Conservation (phyloP, 2,329 filamentous ascomycete genomes). For the Aspergillus brunneoviolaceus region DNA sequence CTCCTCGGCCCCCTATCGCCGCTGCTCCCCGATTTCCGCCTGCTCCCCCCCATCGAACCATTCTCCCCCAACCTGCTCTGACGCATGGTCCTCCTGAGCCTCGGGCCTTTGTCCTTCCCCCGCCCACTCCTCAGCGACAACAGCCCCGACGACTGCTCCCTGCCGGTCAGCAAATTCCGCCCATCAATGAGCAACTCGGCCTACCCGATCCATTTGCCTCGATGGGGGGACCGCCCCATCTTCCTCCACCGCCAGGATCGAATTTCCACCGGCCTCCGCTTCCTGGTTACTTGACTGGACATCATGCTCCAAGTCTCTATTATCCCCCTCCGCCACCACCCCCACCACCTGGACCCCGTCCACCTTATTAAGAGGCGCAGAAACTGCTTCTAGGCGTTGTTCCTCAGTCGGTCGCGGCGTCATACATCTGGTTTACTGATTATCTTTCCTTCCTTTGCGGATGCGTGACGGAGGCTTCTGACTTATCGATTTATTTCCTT, state of each 20-base stretch:
- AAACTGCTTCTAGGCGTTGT: not conserved
- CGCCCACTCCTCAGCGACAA: slow-evolving; percentile 28
- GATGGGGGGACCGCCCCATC: slow-evolving; percentile 37
- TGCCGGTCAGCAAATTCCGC: slow-evolving; percentile 32
- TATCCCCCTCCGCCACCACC: slow-evolving; percentile 26
- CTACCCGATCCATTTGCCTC: slow-evolving; percentile 40
- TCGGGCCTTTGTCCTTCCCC: slow-evolving; percentile 31
- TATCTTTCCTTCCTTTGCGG: not conserved
- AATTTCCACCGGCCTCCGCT: slow-evolving; percentile 36
- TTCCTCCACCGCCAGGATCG: slow-evolving; percentile 42
- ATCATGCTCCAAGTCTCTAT: slow-evolving; percentile 24
- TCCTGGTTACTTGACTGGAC: slow-evolving; percentile 28
- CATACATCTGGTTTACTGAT: too few relatives aligned
- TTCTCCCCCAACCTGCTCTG: slow-evolving; percentile 31
- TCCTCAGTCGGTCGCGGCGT: not conserved
- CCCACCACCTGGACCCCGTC: slow-evolving; percentile 19
- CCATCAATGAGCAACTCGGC: slow-evolving; percentile 32
- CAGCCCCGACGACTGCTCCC: slow-evolving; percentile 40
- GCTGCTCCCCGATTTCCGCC: slow-evolving; percentile 44
- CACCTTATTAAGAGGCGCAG: slow-evolving; percentile 17
- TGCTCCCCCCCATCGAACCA: slow-evolving; percentile 27
- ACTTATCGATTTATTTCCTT: too few relatives aligned
- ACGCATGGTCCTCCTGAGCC: slow-evolving; percentile 32
- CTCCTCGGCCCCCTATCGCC: slow-evolving; percentile 29
- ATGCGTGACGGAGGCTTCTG: not conserved